Evolutionary conservation across 495 filamentous ascomycete species (phyloP).

Genomic region (Alectoria sarmentosa): DNA sequence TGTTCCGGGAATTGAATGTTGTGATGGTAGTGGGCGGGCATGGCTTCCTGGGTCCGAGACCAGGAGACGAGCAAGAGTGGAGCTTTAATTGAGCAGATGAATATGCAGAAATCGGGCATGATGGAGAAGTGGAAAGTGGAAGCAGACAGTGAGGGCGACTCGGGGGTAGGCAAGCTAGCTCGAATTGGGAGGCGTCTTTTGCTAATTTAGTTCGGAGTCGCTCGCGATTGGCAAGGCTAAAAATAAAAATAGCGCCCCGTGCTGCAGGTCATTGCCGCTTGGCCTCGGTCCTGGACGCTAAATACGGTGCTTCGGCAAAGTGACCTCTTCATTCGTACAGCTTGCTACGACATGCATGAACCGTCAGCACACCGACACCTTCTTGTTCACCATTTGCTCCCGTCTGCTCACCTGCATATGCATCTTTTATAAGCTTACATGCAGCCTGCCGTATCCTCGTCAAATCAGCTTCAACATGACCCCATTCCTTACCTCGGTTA

Average conservation of each 20-base stretch:
- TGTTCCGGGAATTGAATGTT: neutral
- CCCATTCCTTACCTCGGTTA: neutral
- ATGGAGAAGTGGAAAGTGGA: neutral
- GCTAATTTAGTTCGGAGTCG: neutral
- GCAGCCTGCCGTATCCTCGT: neutral
- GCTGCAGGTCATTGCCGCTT: neutral
- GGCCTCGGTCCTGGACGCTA: neutral
- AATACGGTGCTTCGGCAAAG: neutral
- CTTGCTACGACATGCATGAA: neutral
- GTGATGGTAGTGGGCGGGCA: neutral
- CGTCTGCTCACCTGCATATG: conserved; percentile 1
- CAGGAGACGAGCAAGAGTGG: neutral
- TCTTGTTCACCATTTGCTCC: neutral
- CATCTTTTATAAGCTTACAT: neutral
- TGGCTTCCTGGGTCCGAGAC: neutral
- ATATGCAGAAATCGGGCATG: neutral
- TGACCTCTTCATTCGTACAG: neutral
- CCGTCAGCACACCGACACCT: neutral
- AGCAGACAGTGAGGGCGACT: neutral
- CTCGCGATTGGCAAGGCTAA: neutral
- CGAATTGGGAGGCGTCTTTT: neutral
- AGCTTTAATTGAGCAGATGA: neutral
- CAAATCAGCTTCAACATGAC: neutral
- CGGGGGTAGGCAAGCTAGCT: neutral
- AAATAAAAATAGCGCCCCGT: neutral